Evolutionary conservation across 2,329 filamentous ascomycete genomes (phyloP).

Genomic region (Cucurbitaria berberidis): DNA sequence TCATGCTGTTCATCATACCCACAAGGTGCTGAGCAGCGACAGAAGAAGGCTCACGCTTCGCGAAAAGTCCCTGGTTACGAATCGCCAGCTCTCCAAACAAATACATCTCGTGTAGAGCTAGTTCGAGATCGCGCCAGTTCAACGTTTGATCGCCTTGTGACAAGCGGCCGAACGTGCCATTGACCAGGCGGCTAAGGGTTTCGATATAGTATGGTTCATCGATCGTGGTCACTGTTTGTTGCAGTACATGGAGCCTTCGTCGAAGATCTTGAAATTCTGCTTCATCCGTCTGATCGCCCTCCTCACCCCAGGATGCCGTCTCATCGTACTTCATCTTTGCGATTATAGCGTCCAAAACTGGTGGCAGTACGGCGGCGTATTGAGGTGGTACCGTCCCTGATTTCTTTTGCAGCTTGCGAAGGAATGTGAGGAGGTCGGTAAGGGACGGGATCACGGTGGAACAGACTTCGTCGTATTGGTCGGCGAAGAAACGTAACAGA

Average conservation of each 20-base stretch:
- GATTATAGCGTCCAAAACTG: conserved; percentile 90
- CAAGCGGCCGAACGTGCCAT: conserved; percentile 81
- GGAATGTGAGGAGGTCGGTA: conserved; percentile 88
- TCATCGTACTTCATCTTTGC: conserved; percentile 98
- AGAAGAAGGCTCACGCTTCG: conserved; percentile 81
- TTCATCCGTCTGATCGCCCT: conserved; percentile 94
- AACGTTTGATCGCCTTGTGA: conserved; percentile 73
- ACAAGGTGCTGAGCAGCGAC: conserved; percentile 81
- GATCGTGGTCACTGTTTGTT: conserved; percentile 89
- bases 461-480: conserved; percentile 98
- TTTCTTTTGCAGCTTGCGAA: conserved; percentile 76
- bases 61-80: conserved; percentile 82
- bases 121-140: conserved; percentile 93
- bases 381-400: conserved; percentile 70
- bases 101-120: conserved; percentile 94
- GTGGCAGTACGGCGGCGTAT: conserved; percentile 82
- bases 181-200: conserved; percentile 85
- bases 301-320: conserved; percentile 89
- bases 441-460: conserved; percentile 93
- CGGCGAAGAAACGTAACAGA: conserved; percentile 90
- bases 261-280: conserved; percentile 96
- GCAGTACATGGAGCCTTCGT: conserved; percentile 85
- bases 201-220: conserved; percentile 89
- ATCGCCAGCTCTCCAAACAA: conserved; percentile 94
- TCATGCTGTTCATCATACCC: conserved; percentile 94